Base-by-base conservation (phyloP, 1,284 basidiomycete species). In the Ganoderma multipileum region DNA sequence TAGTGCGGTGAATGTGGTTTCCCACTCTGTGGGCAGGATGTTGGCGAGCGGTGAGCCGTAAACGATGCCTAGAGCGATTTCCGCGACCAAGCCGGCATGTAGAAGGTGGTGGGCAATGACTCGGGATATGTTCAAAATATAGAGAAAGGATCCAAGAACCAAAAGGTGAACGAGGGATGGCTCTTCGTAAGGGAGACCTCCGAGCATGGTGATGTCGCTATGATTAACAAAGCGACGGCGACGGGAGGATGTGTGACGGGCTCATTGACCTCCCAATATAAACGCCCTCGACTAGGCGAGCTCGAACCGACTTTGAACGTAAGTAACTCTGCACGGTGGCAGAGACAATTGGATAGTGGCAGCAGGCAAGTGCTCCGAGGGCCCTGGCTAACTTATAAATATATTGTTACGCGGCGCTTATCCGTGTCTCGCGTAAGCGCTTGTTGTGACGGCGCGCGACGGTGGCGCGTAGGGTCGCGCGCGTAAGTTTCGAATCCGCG, bases 21-120 rank as follows among this genome's bases (percentile, higher is more conserved):
- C 77, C 81, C 83, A 84, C 8, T 76, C 74, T 0, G 66, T 12
- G 0, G 80, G 79, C 0, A 88, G 75, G 64, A 87, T 82, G 36
- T 76, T 78, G 0, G 81, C 83, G 0, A 87, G 73, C 0, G 87
- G 86, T 3, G 80, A 70, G n/a, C 78, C 78, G 60, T 82, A 87
- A 33, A 87, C 75, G 69, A 86, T 82, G 6, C 87, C 86, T 2
- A 87, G 75, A 0, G 80, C 72, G 18, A 87, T 82, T 65, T 86
- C 81, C 4, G 85, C 85, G 14, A 87, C 68, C 12, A 79, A 66
- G 2, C 76, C 76, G 8, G 72, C 77, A 63, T 76, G 61, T 6
- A 78, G 47, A 0, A 71, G 28, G 33, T 68, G 63, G 59, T 79
- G 75, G n/a, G 74, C 73, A n/a, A 69, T 12, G 0, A 71, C 55